These are phyloP conservation scores for Eucalyptus marginata DNA, from an alignment of 345 rosid genomes.

Conservation along the genomic window DNA sequence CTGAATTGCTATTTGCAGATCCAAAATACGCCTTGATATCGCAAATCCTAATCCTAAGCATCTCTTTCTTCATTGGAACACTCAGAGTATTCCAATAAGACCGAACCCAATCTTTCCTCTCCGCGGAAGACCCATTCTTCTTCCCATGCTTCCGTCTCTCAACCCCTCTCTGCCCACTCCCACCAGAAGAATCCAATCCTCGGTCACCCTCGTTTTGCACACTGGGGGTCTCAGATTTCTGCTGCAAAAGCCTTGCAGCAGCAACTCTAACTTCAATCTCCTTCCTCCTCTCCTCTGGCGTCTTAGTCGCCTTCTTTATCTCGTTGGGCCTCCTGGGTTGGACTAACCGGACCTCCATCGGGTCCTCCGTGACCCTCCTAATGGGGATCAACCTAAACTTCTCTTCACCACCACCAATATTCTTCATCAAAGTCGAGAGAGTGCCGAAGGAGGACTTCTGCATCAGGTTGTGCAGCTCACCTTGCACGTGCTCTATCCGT, in stretches of 20 bases:
- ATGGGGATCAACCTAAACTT: conserved; percentile 63
- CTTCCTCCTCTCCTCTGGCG: conserved; percentile 82
- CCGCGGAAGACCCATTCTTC: conserved; percentile 45
- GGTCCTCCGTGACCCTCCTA: conserved; percentile 70
- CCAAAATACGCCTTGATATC: conserved; percentile 57
- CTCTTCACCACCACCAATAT: conserved; percentile 88
- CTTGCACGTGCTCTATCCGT: conserved; percentile 66
- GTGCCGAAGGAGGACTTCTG: conserved; percentile 70
- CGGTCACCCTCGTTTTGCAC: conserved; percentile 24
- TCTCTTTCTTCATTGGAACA: conserved; percentile 40
- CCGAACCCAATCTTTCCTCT: conserved; percentile 52
- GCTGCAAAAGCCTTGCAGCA: conserved; percentile 82
- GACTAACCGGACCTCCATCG: conserved; percentile 69
- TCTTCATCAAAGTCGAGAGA: conserved; percentile 77
- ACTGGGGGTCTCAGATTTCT: conserved; percentile 43
- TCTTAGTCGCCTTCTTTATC: conserved; percentile 87
- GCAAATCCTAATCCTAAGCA: conserved; percentile 47
- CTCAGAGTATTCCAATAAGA: conserved; percentile 68
- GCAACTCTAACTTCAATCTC: conserved; percentile 97
- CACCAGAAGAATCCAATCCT: conserved; percentile 28
- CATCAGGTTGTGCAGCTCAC: conserved; percentile 57
- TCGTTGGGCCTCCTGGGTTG: conserved; percentile 82
- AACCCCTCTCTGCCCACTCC: conserved; percentile 40
- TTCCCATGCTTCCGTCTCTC: conserved; percentile 73
- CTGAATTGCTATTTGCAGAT: conserved; percentile 44